Base-by-base conservation (phyloP, 179 eudicot species). In the Nepenthes alata region DNA sequence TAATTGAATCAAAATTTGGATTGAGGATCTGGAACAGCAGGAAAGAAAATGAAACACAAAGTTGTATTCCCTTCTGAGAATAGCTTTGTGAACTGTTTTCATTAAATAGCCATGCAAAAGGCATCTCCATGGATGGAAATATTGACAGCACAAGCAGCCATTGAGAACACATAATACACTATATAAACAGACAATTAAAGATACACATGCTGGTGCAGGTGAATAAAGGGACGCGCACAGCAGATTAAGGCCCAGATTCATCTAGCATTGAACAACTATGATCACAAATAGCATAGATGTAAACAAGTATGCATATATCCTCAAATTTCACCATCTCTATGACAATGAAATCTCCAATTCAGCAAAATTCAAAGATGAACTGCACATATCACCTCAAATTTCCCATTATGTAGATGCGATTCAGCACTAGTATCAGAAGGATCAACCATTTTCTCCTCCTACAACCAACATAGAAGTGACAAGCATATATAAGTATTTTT, bases 371-470 rank as follows among this genome's bases (percentile, higher is more conserved):
- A 11, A 13, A 14, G 7, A 52, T 11, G 34, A 52, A 52, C 15
- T 6, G 34, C 2, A 15, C 4, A 50, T 50, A 13, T 50, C 53
- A 72, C 68, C 71, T 67, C 63, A 55, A 59, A 16, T 49, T 55
- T 59, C 15, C 63, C 69, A 60, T 58, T 63, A 16, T 56, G 63
- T 37, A 63, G 15, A 16, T 70, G 69, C 25, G 11, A 49, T 57
- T 60, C 66, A 48, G 60, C 25, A 25, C 25, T 35, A 60, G 35
- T 16, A 55, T 38, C 41, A 11, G 5, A 60, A 10, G 56, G 53
- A 49, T 51, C 50, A 65, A 16, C 35, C 59, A 63, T 57, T 53
- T 53, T 68, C 11, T 55, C 63, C 60, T 49, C 62, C 63, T 37
- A 12, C 50, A 67, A 36, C 12, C 50, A 70, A 54, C 9, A 6